phyloP scores from a whole-genome alignment of 305 asterid species.

The Rubia tinctorum region DNA sequence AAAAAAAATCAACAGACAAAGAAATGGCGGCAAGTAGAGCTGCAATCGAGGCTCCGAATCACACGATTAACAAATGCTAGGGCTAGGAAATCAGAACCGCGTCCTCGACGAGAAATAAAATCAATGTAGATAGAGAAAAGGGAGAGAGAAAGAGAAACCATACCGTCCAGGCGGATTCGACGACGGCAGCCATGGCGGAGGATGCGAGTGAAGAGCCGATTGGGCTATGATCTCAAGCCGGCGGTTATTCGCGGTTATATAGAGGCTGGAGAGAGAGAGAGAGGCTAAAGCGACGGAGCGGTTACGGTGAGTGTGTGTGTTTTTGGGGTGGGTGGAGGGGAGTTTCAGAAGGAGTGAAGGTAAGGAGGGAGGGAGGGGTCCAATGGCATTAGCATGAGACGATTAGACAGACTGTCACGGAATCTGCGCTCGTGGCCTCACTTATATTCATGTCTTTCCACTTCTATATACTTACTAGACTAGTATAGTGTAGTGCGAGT shows the following conservation, averaged over 20 bases:
- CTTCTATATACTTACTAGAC: not conserved
- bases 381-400: constrained; percentile 20
- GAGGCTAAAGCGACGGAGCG: not conserved
- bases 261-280: constrained; percentile 4
- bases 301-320: not conserved
- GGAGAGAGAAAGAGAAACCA: not conserved
- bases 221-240: constrained; percentile 24
- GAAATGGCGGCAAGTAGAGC: constrained; percentile 2
- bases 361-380: constrained; percentile 17
- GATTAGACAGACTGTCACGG: constrained; percentile 53
- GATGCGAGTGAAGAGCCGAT: constrained; percentile 7
- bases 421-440: constrained; percentile 56
- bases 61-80: not conserved
- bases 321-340: constrained; percentile 9
- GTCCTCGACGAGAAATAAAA: constrained; percentile 12
- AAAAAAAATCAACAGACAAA: not conserved
- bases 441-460: constrained; percentile 8
- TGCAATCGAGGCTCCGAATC: not conserved
- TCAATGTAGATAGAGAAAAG: constrained; percentile 4
- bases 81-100: constrained; percentile 11
- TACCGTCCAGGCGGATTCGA: constrained; percentile 79
- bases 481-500: not conserved
- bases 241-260: not conserved
- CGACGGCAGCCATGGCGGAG: constrained; percentile 44
- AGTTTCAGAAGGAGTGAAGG: constrained; percentile 7